Percentiles rank a stretch among this genome's conserved stretches.
phyloP scores from a whole-genome alignment of 805 yeast genomes.

The Lipomyces spencermartinsiae region DNA sequence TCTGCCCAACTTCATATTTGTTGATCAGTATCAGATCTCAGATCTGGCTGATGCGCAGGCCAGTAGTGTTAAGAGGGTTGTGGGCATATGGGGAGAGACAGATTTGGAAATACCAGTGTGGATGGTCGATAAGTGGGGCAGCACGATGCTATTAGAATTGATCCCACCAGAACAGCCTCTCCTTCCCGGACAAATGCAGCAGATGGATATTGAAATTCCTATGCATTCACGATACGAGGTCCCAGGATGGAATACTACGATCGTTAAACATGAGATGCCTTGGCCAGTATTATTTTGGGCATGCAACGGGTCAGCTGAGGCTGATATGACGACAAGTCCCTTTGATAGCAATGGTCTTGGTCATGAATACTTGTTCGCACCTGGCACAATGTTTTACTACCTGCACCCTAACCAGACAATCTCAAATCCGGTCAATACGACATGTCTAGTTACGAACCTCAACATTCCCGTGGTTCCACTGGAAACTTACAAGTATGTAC shows the following conservation, averaged over 20 bases:
- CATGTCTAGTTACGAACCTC: conserved; percentile 40
- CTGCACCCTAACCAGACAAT: conserved; percentile 38
- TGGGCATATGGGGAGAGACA: conserved; percentile 56
- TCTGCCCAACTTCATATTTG: conserved; percentile 55
- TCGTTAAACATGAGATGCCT: conserved; percentile 42
- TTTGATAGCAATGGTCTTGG: conserved; percentile 53
- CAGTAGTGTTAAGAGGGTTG: conserved; percentile 37
- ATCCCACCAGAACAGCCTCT: conserved; percentile 33
- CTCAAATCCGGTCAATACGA: conserved; percentile 26
- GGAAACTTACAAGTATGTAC: conserved; percentile 45
- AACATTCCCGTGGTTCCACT: conserved; percentile 54
- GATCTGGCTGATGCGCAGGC: conserved; percentile 42
- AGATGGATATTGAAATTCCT: conserved; percentile 48
- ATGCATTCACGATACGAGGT: conserved; percentile 60
- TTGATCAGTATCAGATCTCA: conserved; percentile 62
- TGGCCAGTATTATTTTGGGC: conserved; percentile 58
- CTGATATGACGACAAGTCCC: conserved; percentile 45
- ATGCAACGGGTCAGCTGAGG: conserved; percentile 51
- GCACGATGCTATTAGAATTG: conserved; percentile 52
- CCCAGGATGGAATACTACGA: conserved; percentile 46
- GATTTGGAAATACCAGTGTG: conserved; percentile 65
- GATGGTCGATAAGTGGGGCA: conserved; percentile 54
- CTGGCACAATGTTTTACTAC: conserved; percentile 53
- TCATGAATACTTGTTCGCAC: conserved; percentile 55
- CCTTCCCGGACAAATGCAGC: conserved; percentile 31